These are phyloP conservation scores for Acanthamoeba triangularis DNA, from an alignment of 208 protist species.

Conservation along the genomic window DNA sequence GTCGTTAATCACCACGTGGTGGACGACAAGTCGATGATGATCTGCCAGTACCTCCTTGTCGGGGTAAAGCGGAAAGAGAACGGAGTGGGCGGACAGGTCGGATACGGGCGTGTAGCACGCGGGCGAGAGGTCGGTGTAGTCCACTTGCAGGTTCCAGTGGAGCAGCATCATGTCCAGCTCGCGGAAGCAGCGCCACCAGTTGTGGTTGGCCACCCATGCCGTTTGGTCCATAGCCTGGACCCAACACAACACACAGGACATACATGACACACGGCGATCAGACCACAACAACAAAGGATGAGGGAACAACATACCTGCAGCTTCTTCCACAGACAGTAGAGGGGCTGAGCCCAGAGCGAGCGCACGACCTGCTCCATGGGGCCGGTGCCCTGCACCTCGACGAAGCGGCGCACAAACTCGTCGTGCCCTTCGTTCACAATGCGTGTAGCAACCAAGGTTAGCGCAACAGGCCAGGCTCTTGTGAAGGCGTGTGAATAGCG, in stretches of 20 bases:
- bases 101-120: not conserved
- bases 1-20: not conserved
- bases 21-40: not conserved
- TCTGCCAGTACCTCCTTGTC: not conserved
- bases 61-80: slow-evolving; percentile 63
- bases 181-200: slow-evolving; percentile 74
- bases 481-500: not conserved
- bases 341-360: slow-evolving; percentile 32
- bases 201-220: slow-evolving; percentile 35
- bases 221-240: slow-evolving; percentile 15
- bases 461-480: too few species aligned
- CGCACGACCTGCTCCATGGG: slow-evolving; percentile 47
- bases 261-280: not conserved
- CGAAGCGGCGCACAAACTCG: slow-evolving; percentile 45
- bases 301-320: slow-evolving; percentile 4
- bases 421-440: not conserved
- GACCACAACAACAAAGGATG: not conserved
- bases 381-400: slow-evolving; percentile 56
- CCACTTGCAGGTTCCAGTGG: slow-evolving; percentile 42
- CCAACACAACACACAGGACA: too few species aligned
- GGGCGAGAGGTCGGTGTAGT: slow-evolving; percentile 15
- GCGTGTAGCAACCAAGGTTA: too few species aligned
- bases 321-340: slow-evolving; percentile 24
- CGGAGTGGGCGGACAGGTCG: not conserved
- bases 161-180: slow-evolving; percentile 73